A percentile compares a stretch with the other conserved stretches of the same genome.
These are phyloP conservation scores for Colletotrichum tanaceti DNA, from an alignment of 2,329 filamentous ascomycete genomes.

Conservation along the genomic window DNA sequence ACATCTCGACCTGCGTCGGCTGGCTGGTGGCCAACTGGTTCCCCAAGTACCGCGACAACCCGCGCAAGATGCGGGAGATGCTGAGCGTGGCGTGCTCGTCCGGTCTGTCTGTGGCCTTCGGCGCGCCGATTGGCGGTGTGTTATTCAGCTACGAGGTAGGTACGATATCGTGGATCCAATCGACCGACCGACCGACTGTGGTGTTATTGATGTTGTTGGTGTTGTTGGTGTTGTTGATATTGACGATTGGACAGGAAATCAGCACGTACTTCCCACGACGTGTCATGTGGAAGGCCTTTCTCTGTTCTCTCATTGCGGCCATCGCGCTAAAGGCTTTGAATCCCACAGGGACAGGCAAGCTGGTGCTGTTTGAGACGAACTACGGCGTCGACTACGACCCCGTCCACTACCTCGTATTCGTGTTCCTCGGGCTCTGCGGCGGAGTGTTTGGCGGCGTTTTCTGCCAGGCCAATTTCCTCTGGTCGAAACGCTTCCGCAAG, in stretches of 20 bases:
- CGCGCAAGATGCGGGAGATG: conserved; percentile 68
- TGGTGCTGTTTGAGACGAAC: conserved; percentile 70
- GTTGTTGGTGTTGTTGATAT: not conserved
- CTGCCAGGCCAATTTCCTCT: conserved; percentile 67
- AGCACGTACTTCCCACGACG: conserved; percentile 69
- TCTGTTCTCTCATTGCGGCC: conserved; percentile 67
- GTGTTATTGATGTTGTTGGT: no score
- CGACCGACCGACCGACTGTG: no score
- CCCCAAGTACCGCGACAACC: conserved; percentile 68
- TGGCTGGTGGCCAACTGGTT: conserved; percentile 64
- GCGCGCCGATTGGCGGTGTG: conserved; percentile 71
- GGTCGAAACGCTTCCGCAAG: conserved; percentile 66
- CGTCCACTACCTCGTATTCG: conserved; percentile 67
- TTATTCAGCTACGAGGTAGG: conserved; percentile 66
- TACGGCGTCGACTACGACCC: conserved; percentile 67
- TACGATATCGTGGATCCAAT: not conserved
- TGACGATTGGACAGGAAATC: conserved; percentile 57
- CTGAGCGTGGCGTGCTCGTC: conserved; percentile 67
- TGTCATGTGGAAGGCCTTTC: conserved; percentile 66
- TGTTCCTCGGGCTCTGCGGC: conserved; percentile 66
- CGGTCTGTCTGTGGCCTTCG: conserved; percentile 70
- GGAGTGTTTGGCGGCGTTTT: conserved; percentile 70
- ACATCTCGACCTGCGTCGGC: conserved; percentile 69
- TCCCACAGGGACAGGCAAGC: conserved; percentile 68
- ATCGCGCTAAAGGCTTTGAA: conserved; percentile 68